A percentile compares a stretch with the other conserved stretches of the same genome.
Conservation (phyloP, 2,329 filamentous ascomycete species). For the Falciphora oryzae region DNA sequence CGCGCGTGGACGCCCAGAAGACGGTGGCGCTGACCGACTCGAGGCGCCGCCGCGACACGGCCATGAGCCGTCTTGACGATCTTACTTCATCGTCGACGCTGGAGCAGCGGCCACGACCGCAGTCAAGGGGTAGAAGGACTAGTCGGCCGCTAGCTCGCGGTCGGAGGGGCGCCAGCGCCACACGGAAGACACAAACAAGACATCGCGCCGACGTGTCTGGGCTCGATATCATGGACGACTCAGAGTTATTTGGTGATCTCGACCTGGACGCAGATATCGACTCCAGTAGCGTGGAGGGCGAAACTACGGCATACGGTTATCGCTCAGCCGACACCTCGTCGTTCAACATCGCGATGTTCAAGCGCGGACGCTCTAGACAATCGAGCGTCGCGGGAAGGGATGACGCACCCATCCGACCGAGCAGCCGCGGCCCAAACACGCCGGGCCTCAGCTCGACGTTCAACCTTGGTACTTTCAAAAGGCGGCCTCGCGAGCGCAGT, state of each 20-base stretch:
- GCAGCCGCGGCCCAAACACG: constrained; percentile 43
- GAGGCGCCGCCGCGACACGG: constrained; percentile 28
- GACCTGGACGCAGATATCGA: constrained; percentile 36
- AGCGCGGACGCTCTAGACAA: constrained; percentile 37
- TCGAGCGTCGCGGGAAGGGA: constrained; percentile 47
- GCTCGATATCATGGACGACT: constrained; percentile 40
- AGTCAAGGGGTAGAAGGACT: constrained; percentile 10
- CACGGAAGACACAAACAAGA: constrained; percentile 13
- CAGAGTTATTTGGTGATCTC: constrained; percentile 39
- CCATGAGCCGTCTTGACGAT: constrained; percentile 31
- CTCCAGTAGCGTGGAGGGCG: constrained; percentile 27
- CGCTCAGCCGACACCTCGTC: constrained; percentile 39
- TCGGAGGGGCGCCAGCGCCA: constrained; percentile 29
- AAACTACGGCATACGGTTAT: constrained; percentile 22
- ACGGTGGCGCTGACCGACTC: constrained; percentile 19
- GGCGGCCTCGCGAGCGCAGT: constrained; percentile 54
- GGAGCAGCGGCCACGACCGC: constrained; percentile 11
- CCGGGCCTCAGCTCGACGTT: constrained; percentile 44
- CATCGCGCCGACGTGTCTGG: constrained; percentile 36
- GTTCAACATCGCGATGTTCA: constrained; percentile 41
- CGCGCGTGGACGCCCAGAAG: constrained; percentile 15
- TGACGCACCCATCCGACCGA: constrained; percentile 46
- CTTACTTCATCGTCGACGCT: constrained; percentile 22
- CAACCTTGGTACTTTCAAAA: constrained; percentile 52
- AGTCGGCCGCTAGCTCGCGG: constrained; percentile 30